Conservation (phyloP, 1,284 basidiomycete species). For the Pseudomicrostroma phylloplanum region DNA sequence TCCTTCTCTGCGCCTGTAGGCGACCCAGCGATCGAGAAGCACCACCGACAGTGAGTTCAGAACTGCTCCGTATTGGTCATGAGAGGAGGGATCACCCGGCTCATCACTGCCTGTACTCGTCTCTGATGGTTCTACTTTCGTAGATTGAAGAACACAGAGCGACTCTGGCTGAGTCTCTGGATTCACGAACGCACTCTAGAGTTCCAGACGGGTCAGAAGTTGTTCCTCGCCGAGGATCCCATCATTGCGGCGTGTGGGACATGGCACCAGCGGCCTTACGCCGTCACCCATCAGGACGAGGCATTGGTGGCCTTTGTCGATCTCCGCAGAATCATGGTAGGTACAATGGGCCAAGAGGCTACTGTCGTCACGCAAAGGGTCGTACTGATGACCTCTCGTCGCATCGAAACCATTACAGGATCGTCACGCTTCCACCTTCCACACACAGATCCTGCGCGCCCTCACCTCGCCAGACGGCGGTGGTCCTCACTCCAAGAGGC, state of each 20-base stretch:
- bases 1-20: slow-evolving; percentile 13
- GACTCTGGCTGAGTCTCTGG: slow-evolving; percentile 31
- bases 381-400: too few relatives aligned
- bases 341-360: too few relatives aligned
- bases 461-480: slow-evolving; percentile 9
- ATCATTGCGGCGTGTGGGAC: slow-evolving; percentile 22
- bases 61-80: background rate
- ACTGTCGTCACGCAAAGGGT: too few relatives aligned
- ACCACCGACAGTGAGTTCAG: slow-evolving; percentile 19
- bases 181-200: slow-evolving; percentile 27
- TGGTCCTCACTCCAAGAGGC: background rate
- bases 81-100: background rate
- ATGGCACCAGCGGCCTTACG: slow-evolving; percentile 22
- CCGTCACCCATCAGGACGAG: slow-evolving; percentile 24
- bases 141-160: slow-evolving; percentile 23
- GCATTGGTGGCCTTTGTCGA: slow-evolving; percentile 27
- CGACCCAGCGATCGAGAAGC: slow-evolving; percentile 14
- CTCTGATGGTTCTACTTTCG: background rate
- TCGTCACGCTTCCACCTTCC: slow-evolving; percentile 17
- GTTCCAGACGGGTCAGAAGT: slow-evolving; percentile 26
- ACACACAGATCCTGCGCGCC: slow-evolving; percentile 20
- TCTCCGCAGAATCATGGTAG: slow-evolving; percentile 21
- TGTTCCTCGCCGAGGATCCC: slow-evolving; percentile 27
- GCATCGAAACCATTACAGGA: background rate
- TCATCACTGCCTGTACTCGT: background rate